Conservation (phyloP, 2,329 filamentous ascomycete species). For the Fonsecaea pedrosoi region DNA sequence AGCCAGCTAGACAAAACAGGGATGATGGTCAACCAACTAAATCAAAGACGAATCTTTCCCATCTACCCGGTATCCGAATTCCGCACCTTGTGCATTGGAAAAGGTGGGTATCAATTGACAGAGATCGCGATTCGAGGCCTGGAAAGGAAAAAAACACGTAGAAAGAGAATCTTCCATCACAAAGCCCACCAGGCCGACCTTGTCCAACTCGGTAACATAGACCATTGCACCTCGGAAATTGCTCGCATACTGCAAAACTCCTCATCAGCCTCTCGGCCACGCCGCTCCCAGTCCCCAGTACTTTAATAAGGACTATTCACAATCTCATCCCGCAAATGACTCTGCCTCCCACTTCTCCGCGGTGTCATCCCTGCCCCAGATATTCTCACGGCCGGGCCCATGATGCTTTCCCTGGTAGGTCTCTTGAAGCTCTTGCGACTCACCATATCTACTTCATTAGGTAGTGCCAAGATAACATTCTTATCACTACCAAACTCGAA, state of each 20-base stretch:
- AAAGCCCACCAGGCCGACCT: neutral
- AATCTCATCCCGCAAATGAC: slow-evolving; percentile 73
- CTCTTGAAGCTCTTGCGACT: slow-evolving; percentile 82
- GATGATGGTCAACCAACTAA: neutral
- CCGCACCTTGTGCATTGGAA: neutral
- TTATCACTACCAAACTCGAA: slow-evolving; percentile 98
- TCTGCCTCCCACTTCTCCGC: slow-evolving; percentile 57
- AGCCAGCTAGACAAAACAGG: neutral
- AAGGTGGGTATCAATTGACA: neutral
- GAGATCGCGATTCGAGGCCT: neutral
- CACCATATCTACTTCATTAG: slow-evolving; percentile 98
- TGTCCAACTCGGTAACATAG: neutral
- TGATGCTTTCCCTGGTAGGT: slow-evolving; percentile 92
- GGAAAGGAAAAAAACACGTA: neutral
- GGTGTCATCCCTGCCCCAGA: slow-evolving; percentile 47
- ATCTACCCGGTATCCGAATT: neutral
- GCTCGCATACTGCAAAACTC: neutral
- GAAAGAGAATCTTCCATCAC: neutral
- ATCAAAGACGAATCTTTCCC: neutral
- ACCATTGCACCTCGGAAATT: neutral
- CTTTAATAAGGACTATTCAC: slow-evolving; percentile 72
- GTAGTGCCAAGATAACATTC: slow-evolving; percentile 95
- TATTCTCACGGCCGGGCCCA: slow-evolving; percentile 60
- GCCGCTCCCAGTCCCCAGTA: slow-evolving; percentile 7
- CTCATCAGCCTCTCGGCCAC: neutral